Evolutionary conservation across 306 rosid genomes (phyloP).

Genomic region (Hippophae gyantsensis): DNA sequence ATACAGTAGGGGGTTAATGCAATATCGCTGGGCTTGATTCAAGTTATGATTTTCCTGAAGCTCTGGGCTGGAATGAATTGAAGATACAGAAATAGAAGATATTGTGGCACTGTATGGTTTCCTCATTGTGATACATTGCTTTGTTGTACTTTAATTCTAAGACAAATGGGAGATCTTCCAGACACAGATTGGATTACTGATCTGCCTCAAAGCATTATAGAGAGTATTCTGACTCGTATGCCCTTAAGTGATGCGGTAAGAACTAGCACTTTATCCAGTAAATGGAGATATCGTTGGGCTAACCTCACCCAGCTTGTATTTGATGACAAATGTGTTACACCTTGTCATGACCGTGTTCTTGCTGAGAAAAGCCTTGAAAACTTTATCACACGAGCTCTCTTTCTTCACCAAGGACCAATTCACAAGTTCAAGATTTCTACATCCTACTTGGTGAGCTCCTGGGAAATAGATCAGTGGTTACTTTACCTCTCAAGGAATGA

Average conservation of each 20-base stretch:
- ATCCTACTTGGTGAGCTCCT: slow-evolving; percentile 19
- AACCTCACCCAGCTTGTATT: slow-evolving; percentile 30
- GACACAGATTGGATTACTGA: slow-evolving; percentile 39
- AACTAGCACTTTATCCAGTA: slow-evolving; percentile 50
- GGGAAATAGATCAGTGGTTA: slow-evolving; percentile 48
- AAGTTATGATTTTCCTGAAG: too few species aligned
- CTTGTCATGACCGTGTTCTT: slow-evolving; percentile 2
- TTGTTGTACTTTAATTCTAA: too few species aligned
- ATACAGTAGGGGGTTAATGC: too few species aligned
- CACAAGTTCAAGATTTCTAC: slow-evolving; percentile 35
- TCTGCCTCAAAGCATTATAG: slow-evolving; percentile 38
- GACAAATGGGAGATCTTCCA: too few species aligned
- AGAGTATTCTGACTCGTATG: slow-evolving; percentile 35
- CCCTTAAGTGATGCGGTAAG: slow-evolving; percentile 43
- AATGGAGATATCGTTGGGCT: slow-evolving; percentile 59
- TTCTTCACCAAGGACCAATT: slow-evolving; percentile 23
- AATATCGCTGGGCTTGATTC: too few species aligned
- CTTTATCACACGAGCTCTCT: slow-evolving; percentile 27
- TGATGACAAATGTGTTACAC: slow-evolving; percentile 20
- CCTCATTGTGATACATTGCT: too few species aligned
- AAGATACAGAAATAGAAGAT: too few species aligned
- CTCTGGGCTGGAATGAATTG: too few species aligned
- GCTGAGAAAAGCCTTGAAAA: slow-evolving; percentile 18
- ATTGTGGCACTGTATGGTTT: too few species aligned
- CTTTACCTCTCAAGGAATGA: slow-evolving; percentile 38